A percentile compares a stretch with the other conserved stretches of the same genome.
Conservation (phyloP, 2,329 filamentous ascomycete genomes). For the Scedosporium aurantiacum region DNA sequence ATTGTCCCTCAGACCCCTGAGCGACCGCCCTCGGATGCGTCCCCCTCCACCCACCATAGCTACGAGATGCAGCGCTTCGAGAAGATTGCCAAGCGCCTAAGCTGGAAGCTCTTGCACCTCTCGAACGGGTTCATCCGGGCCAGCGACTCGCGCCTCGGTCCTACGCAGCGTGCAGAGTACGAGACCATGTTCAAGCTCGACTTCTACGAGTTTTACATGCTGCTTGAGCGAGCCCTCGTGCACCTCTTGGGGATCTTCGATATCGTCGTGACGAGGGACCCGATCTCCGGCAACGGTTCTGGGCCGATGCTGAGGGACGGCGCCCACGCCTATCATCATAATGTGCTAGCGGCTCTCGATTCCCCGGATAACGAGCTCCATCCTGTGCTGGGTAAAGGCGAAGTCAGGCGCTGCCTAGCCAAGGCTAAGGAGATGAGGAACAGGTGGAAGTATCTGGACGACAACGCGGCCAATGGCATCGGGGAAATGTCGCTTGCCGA, state of each 20-base stretch:
- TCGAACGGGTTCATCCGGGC: conserved; percentile 45
- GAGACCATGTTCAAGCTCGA: conserved; percentile 68
- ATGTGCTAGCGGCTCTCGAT: conserved; percentile 53
- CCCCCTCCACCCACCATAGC: neutral
- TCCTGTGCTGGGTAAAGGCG: conserved; percentile 39
- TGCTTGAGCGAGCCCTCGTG: conserved; percentile 60
- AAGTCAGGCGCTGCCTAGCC: conserved; percentile 46
- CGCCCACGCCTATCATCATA: conserved; percentile 54
- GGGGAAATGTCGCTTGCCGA: conserved; percentile 34
- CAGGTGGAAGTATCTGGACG: conserved; percentile 58
- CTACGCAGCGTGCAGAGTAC: conserved; percentile 23
- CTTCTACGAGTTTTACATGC: conserved; percentile 66
- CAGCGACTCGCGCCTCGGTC: conserved; percentile 12
- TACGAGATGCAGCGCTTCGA: conserved; percentile 10
- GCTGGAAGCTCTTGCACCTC: conserved; percentile 53
- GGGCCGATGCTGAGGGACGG: conserved; percentile 2
- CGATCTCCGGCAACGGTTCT: neutral
- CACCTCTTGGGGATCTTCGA: conserved; percentile 55
- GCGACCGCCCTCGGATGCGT: neutral
- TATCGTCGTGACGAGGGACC: conserved; percentile 31
- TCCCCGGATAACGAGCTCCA: conserved; percentile 46
- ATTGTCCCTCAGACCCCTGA: neutral
- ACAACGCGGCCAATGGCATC: conserved; percentile 20
- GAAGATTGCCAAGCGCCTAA: conserved; percentile 30
- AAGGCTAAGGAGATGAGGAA: conserved; percentile 62